Conservation (phyloP, 2,329 filamentous ascomycete species). For the Elsinoe perseae region DNA sequence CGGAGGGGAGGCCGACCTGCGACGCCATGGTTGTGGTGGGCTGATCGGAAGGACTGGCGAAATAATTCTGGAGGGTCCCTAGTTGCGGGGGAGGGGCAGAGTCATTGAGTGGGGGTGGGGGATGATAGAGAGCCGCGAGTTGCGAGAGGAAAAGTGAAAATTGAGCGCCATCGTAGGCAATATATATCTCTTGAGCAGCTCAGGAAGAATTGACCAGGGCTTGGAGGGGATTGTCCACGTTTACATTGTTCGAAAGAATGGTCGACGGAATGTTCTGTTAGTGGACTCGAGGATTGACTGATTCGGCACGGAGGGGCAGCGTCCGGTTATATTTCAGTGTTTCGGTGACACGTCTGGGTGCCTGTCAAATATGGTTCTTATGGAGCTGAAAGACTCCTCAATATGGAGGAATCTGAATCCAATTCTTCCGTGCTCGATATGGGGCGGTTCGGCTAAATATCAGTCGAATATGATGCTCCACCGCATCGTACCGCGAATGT, state of each 20-base stretch:
- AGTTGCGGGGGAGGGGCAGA: constrained; percentile 2
- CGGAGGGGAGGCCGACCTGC: constrained; percentile 24
- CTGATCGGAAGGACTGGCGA: neutral
- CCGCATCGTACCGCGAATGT: neutral
- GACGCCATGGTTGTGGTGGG: constrained; percentile 1
- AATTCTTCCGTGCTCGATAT: constrained; percentile 11
- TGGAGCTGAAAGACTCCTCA: neutral
- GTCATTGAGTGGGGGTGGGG: neutral
- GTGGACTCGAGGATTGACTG: neutral
- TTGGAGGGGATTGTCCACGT: constrained; percentile 1
- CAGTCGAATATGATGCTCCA: neutral
- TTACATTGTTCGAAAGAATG: neutral
- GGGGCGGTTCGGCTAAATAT: constrained; percentile 6
- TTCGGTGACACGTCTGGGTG: neutral
- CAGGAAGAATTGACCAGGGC: neutral
- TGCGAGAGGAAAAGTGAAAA: constrained; percentile 8
- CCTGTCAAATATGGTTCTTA: neutral
- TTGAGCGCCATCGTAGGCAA: constrained; percentile 4
- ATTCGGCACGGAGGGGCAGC: neutral
- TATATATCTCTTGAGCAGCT: neutral
- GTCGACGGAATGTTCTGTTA: neutral
- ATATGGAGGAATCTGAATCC: neutral
- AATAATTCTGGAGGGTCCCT: neutral
- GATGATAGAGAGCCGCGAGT: neutral
- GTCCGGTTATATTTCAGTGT: neutral